A percentile compares a stretch with the other conserved stretches of the same genome.
These are phyloP conservation scores for Tolypocladium cylindrosporum DNA, from an alignment of 2,329 filamentous ascomycete genomes.

Conservation along the genomic window DNA sequence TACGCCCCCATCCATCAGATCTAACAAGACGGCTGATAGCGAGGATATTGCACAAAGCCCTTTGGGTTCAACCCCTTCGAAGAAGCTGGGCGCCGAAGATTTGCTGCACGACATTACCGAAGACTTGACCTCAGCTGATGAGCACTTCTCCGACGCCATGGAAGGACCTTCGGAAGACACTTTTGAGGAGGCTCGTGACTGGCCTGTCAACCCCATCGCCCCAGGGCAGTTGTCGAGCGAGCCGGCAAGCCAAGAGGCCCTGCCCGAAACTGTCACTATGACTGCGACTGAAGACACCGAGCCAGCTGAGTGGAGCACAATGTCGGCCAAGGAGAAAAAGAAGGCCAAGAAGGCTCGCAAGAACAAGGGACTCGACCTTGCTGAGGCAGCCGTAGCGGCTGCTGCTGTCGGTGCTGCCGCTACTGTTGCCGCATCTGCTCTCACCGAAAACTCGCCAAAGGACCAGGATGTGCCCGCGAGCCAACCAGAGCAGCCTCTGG, in stretches of 20 bases:
- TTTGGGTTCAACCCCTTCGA: constrained; percentile 14
- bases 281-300: constrained; percentile 6
- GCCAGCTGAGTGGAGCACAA: constrained; percentile 5
- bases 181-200: constrained; percentile 6
- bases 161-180: constrained; percentile 14
- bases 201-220: neutral
- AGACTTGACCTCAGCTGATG: constrained; percentile 22
- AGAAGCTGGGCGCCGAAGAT: constrained; percentile 7
- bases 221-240: constrained; percentile 1
- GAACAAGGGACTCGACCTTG: constrained; percentile 4
- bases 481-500: constrained; percentile 1
- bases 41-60: constrained; percentile 11
- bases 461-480: constrained; percentile 1
- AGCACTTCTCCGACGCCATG: constrained; percentile 24
- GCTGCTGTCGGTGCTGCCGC: neutral
- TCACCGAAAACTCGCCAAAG: constrained; percentile 2
- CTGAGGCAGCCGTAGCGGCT: constrained; percentile 2
- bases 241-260: constrained; percentile 3
- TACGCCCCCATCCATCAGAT: constrained; percentile 23
- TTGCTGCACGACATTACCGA: constrained; percentile 14
- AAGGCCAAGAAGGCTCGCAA: constrained; percentile 11
- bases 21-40: constrained; percentile 14
- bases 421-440: neutral
- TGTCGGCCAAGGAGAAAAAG: constrained; percentile 10
- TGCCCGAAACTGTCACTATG: constrained; percentile 1